Base-by-base conservation (phyloP, 805 yeast species). In the Ogataea pilisensis region DNA sequence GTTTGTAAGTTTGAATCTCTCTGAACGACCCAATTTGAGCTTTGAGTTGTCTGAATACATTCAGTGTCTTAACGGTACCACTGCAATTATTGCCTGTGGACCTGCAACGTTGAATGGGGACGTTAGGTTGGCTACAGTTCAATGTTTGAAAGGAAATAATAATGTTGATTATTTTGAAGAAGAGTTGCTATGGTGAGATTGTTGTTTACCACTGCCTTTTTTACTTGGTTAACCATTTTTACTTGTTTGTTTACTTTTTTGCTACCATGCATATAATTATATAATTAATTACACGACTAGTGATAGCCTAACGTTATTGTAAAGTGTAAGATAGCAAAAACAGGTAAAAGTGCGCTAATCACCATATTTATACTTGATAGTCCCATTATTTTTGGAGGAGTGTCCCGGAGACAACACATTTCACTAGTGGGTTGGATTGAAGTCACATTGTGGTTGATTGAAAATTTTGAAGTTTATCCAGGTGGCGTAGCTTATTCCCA, bases 101-200 rank as follows among this genome's bases (percentile, higher is more conserved):
- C 70, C 70, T 2, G 46, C 54, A 8, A 45, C 49, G 8, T 35
- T 66, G 45, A 61, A 60, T 41, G 54, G 60, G 2, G 68, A 59
- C 36, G 65, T 63, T 16, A 52, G 70, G 20, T 42, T 50, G 5
- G 62, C 63, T 1, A 58, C 62, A 14, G 60, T 61, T 1, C 45
- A 51, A 35, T 55, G 64, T 37, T 46, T 64, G 20, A 51, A 49
- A 32, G 44, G 44, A 3, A 43, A 54, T 9, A 48, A 47, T 32
- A 54, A 52, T 39, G 57, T 64, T 30, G 69, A 66, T 40, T 64
- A 64, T 35, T 63, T 57, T 44, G 70, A 66, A 38, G 67, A 66
- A 43, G 68, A 65, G 39, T 45, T 65, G 27, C 47, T 64, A 24
- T 65, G 69, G 70, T 63, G 45, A 42, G 13, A 28, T 8, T 8